These are phyloP conservation scores for Blastomyces silverae DNA, from an alignment of 2,329 filamentous ascomycete species.

Conservation along the genomic window DNA sequence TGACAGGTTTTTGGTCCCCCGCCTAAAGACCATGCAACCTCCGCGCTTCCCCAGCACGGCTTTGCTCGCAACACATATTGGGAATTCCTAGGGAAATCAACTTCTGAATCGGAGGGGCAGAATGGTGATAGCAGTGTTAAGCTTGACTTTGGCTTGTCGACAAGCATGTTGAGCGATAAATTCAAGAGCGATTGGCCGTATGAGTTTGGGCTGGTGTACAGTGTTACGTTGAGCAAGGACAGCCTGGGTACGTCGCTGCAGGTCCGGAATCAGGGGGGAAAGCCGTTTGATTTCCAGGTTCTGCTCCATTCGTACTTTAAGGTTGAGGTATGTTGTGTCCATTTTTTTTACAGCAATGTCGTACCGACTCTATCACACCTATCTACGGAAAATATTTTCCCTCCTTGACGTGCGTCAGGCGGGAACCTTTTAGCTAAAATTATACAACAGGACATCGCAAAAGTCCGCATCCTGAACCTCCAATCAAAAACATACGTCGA, in stretches of 20 bases:
- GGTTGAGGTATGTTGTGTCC: slow-evolving; percentile 57
- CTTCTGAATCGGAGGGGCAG: slow-evolving; percentile 53
- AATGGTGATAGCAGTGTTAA: slow-evolving; percentile 65
- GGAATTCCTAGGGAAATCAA: slow-evolving; percentile 89
- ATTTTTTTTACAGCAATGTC: neutral
- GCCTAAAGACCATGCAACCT: slow-evolving; percentile 68
- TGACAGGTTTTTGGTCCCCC: slow-evolving; percentile 74
- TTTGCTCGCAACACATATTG: slow-evolving; percentile 85
- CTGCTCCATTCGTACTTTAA: slow-evolving; percentile 86
- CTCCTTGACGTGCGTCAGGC: neutral
- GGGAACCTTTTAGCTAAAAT: neutral
- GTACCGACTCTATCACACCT: neutral
- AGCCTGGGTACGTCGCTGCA: slow-evolving; percentile 74
- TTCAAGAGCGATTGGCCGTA: slow-evolving; percentile 71
- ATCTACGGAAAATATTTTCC: slow-evolving; percentile 1
- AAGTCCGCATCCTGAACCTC: slow-evolving; percentile 67
- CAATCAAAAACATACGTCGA: slow-evolving; percentile 70
- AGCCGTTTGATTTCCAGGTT: slow-evolving; percentile 79
- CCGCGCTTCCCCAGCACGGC: slow-evolving; percentile 80
- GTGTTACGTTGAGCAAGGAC: slow-evolving; percentile 71
- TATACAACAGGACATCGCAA: slow-evolving; percentile 63
- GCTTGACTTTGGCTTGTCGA: slow-evolving; percentile 88
- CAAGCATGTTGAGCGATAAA: slow-evolving; percentile 61
- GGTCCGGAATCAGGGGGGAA: slow-evolving; percentile 76
- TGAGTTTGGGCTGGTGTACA: slow-evolving; percentile 87